These are phyloP conservation scores for Thalassiosira profunda DNA, from an alignment of 108 stramenopile genomes.

Conservation along the genomic window DNA sequence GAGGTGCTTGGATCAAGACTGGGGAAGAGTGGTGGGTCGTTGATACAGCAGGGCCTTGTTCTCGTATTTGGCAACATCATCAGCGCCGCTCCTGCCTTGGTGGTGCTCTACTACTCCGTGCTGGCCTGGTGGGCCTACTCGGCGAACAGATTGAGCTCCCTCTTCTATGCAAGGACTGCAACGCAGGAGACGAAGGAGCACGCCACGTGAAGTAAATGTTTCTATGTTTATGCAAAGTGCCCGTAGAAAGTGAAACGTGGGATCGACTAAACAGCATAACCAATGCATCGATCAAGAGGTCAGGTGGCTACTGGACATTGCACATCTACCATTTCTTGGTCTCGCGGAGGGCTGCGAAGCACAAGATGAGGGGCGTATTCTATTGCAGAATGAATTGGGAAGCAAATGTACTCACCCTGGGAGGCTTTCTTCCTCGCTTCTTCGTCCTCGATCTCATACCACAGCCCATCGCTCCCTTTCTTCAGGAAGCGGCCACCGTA, in stretches of 20 bases:
- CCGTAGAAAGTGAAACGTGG: not conserved
- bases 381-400: too few species aligned
- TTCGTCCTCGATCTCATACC: slow-evolving; percentile 28
- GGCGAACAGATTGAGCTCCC: slow-evolving; percentile 72
- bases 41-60: slow-evolving; percentile 94
- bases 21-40: slow-evolving; percentile 95
- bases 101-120: slow-evolving; percentile 85
- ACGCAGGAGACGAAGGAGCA: slow-evolving; percentile 26
- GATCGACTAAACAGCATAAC: too few species aligned
- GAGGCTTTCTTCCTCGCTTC: slow-evolving; percentile 43
- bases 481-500: slow-evolving; percentile 46
- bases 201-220: too few species aligned
- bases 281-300: too few species aligned
- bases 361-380: too few species aligned
- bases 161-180: slow-evolving; percentile 56
- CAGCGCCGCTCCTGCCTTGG: slow-evolving; percentile 86
- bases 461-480: slow-evolving; percentile 28
- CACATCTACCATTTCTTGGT: slow-evolving; percentile 11
- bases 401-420: slow-evolving; percentile 29
- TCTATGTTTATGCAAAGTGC: slow-evolving; percentile 13
- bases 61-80: slow-evolving; percentile 93
- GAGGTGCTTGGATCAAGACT: slow-evolving; percentile 95
- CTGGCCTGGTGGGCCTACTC: slow-evolving; percentile 81
- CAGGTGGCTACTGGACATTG: not conserved
- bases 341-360: too few species aligned